phyloP scores from a whole-genome alignment of 345 rosid genomes.

The Sonneratia caseolaris region DNA sequence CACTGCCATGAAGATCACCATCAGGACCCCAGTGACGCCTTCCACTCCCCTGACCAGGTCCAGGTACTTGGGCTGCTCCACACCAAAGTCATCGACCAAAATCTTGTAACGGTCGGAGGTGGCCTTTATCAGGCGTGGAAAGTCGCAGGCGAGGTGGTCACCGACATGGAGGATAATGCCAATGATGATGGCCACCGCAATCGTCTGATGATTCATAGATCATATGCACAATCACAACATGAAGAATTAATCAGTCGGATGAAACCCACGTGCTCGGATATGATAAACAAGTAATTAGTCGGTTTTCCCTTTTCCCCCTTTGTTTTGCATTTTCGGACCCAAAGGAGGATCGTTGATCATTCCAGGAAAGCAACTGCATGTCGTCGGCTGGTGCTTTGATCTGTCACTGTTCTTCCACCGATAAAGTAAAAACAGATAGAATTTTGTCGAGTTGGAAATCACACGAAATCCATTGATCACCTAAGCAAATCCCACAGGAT shows the following conservation, averaged over 20 bases:
- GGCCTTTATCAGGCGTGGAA: conserved; percentile 53
- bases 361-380: background rate
- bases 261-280: too few relatives aligned
- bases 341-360: background rate
- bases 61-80: conserved; percentile 46
- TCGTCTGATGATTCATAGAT: conserved; percentile 39
- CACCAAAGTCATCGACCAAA: conserved; percentile 46
- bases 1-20: conserved; percentile 61
- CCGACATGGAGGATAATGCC: conserved; percentile 74
- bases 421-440: too few relatives aligned
- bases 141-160: conserved; percentile 84
- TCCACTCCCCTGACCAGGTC: conserved; percentile 54
- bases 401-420: background rate
- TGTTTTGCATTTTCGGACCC: background rate
- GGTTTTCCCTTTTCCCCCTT: too few relatives aligned
- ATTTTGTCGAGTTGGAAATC: background rate
- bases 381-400: background rate
- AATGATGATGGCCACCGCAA: conserved; percentile 83
- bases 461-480: background rate
- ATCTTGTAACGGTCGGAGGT: conserved; percentile 18
- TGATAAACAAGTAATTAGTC: too few relatives aligned
- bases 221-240: background rate
- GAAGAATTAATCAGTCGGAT: background rate
- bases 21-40: conserved; percentile 76
- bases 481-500: background rate